These are phyloP conservation scores for Halenospora varia DNA, from an alignment of 495 filamentous ascomycete genomes.

Conservation along the genomic window DNA sequence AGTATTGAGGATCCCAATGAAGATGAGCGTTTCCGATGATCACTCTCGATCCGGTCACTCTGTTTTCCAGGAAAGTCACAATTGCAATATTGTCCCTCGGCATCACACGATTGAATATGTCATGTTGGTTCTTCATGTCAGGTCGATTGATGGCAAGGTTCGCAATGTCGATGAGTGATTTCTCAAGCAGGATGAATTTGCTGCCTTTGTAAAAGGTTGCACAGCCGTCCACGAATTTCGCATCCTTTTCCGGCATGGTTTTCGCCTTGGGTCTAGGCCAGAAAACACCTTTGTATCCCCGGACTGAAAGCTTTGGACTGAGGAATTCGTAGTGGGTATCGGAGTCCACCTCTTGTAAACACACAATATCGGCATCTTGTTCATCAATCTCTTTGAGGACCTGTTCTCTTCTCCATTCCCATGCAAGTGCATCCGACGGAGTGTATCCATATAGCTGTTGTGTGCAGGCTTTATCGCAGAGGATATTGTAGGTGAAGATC, in stretches of 20 bases:
- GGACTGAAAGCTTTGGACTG: conserved; percentile 71
- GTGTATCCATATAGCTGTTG: conserved; percentile 82
- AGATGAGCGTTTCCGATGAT: conserved; percentile 93
- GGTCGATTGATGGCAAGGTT: conserved; percentile 86
- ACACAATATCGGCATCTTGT: conserved; percentile 83
- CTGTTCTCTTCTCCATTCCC: conserved; percentile 78
- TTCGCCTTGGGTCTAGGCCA: conserved; percentile 81
- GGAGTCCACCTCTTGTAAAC: conserved; percentile 87
- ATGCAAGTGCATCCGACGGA: conserved; percentile 68
- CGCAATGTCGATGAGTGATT: conserved; percentile 88
- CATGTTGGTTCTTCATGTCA: conserved; percentile 91
- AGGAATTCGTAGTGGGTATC: conserved; percentile 90
- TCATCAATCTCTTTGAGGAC: conserved; percentile 76
- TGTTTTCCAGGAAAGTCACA: conserved; percentile 85
- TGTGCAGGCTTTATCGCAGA: conserved; percentile 90
- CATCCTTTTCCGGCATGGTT: conserved; percentile 87
- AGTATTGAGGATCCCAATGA: conserved; percentile 85
- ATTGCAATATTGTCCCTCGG: conserved; percentile 94
- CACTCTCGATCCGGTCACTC: conserved; percentile 76
- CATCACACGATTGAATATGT: conserved; percentile 98
- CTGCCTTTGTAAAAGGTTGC: conserved; percentile 91
- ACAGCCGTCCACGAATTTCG: conserved; percentile 85
- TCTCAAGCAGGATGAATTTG: conserved; percentile 91
- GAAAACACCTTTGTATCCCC: conserved; percentile 89
- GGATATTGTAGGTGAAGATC: conserved; percentile 87